These are phyloP conservation scores for Sugiyamaella lignohabitans DNA, from an alignment of 805 yeast genomes.

Conservation along the genomic window DNA sequence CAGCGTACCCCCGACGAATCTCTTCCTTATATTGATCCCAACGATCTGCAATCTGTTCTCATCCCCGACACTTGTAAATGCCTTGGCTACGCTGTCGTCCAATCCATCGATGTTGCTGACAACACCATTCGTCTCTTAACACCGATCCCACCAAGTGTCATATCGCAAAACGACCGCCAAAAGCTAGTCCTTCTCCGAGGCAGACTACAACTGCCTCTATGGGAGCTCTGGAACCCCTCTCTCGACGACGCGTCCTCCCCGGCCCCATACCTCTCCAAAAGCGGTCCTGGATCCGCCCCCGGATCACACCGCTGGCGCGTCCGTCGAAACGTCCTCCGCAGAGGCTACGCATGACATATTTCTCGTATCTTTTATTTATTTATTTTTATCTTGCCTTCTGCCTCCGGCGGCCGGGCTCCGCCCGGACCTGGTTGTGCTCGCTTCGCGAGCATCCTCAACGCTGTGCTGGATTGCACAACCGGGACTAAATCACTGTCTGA, in stretches of 20 bases:
- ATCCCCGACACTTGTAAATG: constrained; percentile 1
- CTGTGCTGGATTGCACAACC: too few relatives aligned
- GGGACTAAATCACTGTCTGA: too few relatives aligned
- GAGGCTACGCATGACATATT: constrained; percentile 8
- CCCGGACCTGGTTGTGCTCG: too few relatives aligned
- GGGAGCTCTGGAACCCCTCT: constrained; percentile 41
- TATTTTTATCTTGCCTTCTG: too few relatives aligned
- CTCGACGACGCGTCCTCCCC: constrained; percentile 18
- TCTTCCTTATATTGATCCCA: constrained; percentile 13
- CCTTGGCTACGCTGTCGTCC: constrained; percentile 58
- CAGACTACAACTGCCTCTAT: constrained; percentile 57
- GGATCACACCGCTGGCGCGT: constrained; percentile 15
- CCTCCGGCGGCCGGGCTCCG: too few relatives aligned
- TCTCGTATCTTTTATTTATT: too few relatives aligned
- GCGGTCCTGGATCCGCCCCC: constrained; percentile 6
- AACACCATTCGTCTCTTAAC: constrained; percentile 49
- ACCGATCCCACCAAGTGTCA: too few relatives aligned
- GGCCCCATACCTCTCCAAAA: constrained; percentile 41
- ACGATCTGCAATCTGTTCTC: constrained; percentile 8
- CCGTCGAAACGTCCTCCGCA: constrained; percentile 14
- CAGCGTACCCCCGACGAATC: constrained; percentile 4
- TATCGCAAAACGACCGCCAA: constrained; percentile 16
- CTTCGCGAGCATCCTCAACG: too few relatives aligned
- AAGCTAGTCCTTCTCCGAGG: constrained; percentile 51
- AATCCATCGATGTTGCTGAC: constrained; percentile 46